Evolutionary conservation across 768 basidiomycete genomes (phyloP).

Genomic region (Astraeus odoratus): DNA sequence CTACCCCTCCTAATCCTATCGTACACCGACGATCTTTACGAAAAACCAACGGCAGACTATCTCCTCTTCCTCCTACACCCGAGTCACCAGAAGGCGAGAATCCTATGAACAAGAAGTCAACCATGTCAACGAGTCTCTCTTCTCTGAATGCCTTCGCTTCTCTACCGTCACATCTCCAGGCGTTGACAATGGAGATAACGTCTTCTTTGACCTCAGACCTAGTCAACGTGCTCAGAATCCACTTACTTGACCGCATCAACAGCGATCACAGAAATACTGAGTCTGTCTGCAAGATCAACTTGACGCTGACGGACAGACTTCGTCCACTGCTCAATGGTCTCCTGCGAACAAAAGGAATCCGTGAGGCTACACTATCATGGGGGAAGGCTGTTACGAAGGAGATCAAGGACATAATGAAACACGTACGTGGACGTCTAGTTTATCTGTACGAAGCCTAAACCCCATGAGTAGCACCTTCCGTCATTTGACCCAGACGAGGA

Average conservation of each 20-base stretch:
- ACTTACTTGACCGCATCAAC: conserved; percentile 51
- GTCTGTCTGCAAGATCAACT: conserved; percentile 23
- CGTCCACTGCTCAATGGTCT: conserved; percentile 75
- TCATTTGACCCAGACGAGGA: conserved; percentile 52
- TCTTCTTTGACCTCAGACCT: conserved; percentile 72
- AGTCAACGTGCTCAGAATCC: conserved; percentile 59
- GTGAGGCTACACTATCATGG: conserved; percentile 64
- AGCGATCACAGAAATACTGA: conserved; percentile 11
- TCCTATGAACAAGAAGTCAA: conserved; percentile 20
- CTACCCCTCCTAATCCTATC: conserved; percentile 3
- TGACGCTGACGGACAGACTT: conserved; percentile 54
- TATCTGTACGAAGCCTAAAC: background rate
- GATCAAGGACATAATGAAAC: conserved; percentile 48
- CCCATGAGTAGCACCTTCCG: conserved; percentile 46
- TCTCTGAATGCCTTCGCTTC: conserved; percentile 66
- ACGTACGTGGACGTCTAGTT: conserved; percentile 37
- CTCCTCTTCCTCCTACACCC: conserved; percentile 31
- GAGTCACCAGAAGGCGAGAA: conserved; percentile 20
- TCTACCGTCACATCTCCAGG: conserved; percentile 67
- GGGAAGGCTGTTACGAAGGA: conserved; percentile 59
- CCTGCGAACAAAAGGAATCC: conserved; percentile 61
- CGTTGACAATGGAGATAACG: conserved; percentile 69
- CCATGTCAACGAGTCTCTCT: conserved; percentile 43
- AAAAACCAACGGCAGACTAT: conserved; percentile 15
- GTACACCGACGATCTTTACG: conserved; percentile 3